Evolutionary conservation across 2,329 filamentous ascomycete genomes (phyloP).

Genomic region (Aspergillus hortae): DNA sequence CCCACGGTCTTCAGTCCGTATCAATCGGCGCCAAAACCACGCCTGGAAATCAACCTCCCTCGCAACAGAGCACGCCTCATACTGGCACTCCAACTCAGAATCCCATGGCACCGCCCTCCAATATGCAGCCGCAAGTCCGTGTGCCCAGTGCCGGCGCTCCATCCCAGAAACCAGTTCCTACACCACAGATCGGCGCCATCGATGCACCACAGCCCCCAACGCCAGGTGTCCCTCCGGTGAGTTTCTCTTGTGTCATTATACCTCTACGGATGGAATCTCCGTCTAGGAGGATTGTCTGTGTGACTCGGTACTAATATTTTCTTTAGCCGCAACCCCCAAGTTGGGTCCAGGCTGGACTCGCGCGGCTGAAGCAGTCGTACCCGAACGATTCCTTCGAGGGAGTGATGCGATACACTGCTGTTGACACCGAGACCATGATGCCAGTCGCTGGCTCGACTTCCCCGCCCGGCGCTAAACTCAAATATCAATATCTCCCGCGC

Average conservation of each 20-base stretch:
- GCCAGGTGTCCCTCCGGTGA: constrained; percentile 42
- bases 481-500: constrained; percentile 79
- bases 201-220: constrained; percentile 43
- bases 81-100: constrained; percentile 50
- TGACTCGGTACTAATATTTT: constrained; percentile 7
- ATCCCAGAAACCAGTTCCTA: constrained; percentile 23
- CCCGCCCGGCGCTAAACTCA: constrained; percentile 59
- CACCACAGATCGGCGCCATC: constrained; percentile 43
- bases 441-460: constrained; percentile 55
- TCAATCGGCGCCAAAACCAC: constrained; percentile 38
- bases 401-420: constrained; percentile 82
- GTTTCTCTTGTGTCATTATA: constrained; percentile 26
- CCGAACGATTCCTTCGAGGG: constrained; percentile 82
- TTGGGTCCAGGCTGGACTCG: constrained; percentile 77
- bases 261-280: neutral
- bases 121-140: constrained; percentile 27
- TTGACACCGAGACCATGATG: constrained; percentile 68
- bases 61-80: constrained; percentile 45
- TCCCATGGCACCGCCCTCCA: constrained; percentile 48
- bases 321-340: constrained; percentile 74
- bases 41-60: constrained; percentile 42
- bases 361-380: constrained; percentile 65
- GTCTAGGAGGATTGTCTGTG: constrained; percentile 3
- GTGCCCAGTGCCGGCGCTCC: constrained; percentile 19
- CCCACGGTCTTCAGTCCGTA: constrained; percentile 39